Evolutionary conservation across 352 stramenopile species (phyloP).

Genomic region (Pythium sp.): DNA sequence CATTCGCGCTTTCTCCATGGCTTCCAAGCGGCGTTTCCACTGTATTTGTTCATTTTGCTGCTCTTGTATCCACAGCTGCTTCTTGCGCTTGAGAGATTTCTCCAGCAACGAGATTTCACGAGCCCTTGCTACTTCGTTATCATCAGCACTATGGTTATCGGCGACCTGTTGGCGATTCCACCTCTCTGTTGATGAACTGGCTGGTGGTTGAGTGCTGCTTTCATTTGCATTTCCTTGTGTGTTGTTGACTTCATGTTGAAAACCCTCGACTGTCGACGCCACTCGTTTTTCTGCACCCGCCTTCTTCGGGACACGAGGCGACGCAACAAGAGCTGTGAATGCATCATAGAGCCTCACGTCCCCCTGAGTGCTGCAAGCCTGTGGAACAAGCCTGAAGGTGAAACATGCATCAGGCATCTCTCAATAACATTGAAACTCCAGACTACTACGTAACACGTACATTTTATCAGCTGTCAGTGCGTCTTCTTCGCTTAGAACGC

Average conservation of each 20-base stretch:
- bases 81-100: conserved; percentile 32
- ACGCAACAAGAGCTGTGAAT: neutral
- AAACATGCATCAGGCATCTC: neutral
- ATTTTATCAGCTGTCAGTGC: neutral
- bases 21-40: conserved; percentile 53
- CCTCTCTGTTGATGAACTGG: neutral
- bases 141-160: neutral
- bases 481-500: conserved; percentile 18
- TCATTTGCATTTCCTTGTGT: too few relatives aligned
- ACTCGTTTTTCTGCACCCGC: neutral
- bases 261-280: neutral
- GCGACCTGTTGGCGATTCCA: neutral
- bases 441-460: conserved; percentile 3
- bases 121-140: conserved; percentile 7
- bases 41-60: conserved; percentile 45
- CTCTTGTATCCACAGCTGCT: conserved; percentile 41
- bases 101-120: conserved; percentile 29
- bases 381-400: conserved; percentile 2
- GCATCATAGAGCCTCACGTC: conserved; percentile 5
- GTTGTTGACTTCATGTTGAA: neutral
- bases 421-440: neutral
- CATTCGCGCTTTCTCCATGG: conserved; percentile 65
- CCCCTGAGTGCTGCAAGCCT: neutral
- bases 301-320: neutral
- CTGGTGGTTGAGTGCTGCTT: neutral